Base-by-base conservation (phyloP, 768 basidiomycete genomes). In the Kondoa subrosea region DNA sequence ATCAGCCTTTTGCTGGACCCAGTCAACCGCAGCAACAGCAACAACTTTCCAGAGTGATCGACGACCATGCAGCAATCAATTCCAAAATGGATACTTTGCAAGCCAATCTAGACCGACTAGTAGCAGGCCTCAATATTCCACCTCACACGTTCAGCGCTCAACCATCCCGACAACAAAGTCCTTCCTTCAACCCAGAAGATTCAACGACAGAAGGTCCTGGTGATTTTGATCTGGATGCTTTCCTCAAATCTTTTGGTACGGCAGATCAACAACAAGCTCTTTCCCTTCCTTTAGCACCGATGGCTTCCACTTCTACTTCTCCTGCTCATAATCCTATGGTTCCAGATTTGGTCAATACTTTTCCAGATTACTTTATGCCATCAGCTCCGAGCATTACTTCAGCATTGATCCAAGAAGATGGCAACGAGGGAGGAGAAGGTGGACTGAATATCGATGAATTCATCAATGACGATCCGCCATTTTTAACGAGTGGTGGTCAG, bases 191-290 rank as follows among this genome's bases (percentile, higher is more conserved):
- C 16, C 56, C 56, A 56, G 56, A 56, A 15, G 16, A 56, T 15
- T 25, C n/a, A 31, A 12, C 58, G 58, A 50, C 40, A 50, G 40
- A 50, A 50, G 40, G 21, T 50, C 15, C 26, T 17, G 61, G 61
- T 32, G 61, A 63, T 16, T 63, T 63, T 63, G 61, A 63, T 33
- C 61, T 63, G 3, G 61, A 63, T 32, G 30, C 61, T 32, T 63
- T 63, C 61, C 16, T 63, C 27, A 27, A 32, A 16, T 8, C 16
- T 27, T 32, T 63, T 50, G 40, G 40, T 21, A 50, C 40, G 21
- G 21, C 40, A 50, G 40, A 50, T 21, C 40, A 50, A 50, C 40
- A 50, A 50, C n/a, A n/a, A n/a, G n/a, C n/a, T n/a, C n/a, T n/a
- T n/a, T n/a, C n/a, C n/a, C n/a, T 8, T 50, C 40, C 40, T 21